Conservation (phyloP, 2,329 filamentous ascomycete species). For the Colletotrichum scovillei region DNA sequence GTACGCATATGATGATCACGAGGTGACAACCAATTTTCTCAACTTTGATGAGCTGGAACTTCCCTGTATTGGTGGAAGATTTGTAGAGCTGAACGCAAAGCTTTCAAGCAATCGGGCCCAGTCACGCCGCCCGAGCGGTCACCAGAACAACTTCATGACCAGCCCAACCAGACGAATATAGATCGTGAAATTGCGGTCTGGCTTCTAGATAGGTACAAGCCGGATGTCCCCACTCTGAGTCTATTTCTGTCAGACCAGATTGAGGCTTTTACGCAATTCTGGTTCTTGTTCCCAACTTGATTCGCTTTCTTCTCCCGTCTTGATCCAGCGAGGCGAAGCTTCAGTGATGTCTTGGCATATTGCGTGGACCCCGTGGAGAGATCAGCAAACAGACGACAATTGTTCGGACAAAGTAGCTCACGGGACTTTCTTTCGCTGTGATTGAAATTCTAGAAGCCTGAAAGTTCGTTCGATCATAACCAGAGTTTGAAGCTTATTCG, state of each 20-base stretch:
- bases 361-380: conserved; percentile 5
- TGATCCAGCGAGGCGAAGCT: conserved; percentile 6
- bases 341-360: conserved; percentile 7
- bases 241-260: neutral
- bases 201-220: neutral
- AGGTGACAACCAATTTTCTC: neutral
- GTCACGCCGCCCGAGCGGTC: neutral
- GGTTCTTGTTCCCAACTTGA: neutral
- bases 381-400: conserved; percentile 6
- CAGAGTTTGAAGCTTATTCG: neutral
- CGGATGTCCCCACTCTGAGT: neutral
- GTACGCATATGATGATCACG: neutral
- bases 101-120: neutral
- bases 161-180: neutral
- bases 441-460: neutral
- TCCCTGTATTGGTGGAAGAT: neutral
- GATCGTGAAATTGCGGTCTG: neutral
- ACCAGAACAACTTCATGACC: neutral
- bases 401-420: neutral
- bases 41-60: neutral
- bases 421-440: neutral
- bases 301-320: neutral
- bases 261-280: neutral
- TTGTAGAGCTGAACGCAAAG: neutral
- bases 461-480: neutral